These are phyloP conservation scores for Mrakia blollopis DNA, from an alignment of 768 basidiomycete species.

Conservation along the genomic window DNA sequence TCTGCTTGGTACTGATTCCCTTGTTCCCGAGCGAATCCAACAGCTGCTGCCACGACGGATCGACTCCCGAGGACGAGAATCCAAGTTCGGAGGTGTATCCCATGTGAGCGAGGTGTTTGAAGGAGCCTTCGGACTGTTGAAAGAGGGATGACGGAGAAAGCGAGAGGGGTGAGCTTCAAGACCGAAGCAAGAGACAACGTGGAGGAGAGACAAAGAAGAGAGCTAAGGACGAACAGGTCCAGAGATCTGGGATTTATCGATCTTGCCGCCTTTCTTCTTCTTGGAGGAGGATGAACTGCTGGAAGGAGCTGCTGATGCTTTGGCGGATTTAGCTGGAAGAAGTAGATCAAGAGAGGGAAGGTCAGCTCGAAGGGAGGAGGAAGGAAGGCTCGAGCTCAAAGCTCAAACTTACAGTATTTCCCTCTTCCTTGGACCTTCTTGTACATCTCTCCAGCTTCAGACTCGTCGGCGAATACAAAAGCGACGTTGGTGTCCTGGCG, in stretches of 20 bases:
- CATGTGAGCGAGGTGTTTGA: conserved; percentile 91
- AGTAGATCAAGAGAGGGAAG: neutral
- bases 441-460: conserved; percentile 74
- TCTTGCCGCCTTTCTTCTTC: conserved; percentile 61
- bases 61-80: conserved; percentile 78
- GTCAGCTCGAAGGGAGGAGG: neutral
- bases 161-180: no score
- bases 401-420: conserved; percentile 52
- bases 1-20: conserved; percentile 62
- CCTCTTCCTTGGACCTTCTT: conserved; percentile 70
- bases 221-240: conserved; percentile 55
- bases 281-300: conserved; percentile 26
- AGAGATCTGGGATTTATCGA: conserved; percentile 90
- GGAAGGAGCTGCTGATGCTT: conserved; percentile 34
- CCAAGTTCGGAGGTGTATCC: conserved; percentile 83
- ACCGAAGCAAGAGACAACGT: no score
- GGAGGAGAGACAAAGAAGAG: neutral
- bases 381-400: conserved; percentile 7
- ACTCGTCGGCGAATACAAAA: conserved; percentile 79
- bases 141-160: neutral
- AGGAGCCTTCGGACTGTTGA: conserved; percentile 50
- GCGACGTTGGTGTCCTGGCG: conserved; percentile 81
- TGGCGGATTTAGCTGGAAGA: conserved; percentile 40
- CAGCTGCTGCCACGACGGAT: conserved; percentile 78
- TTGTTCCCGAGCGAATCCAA: conserved; percentile 59